Base-by-base conservation (phyloP, 805 yeast species). In the Yamadazyma sp. region DNA sequence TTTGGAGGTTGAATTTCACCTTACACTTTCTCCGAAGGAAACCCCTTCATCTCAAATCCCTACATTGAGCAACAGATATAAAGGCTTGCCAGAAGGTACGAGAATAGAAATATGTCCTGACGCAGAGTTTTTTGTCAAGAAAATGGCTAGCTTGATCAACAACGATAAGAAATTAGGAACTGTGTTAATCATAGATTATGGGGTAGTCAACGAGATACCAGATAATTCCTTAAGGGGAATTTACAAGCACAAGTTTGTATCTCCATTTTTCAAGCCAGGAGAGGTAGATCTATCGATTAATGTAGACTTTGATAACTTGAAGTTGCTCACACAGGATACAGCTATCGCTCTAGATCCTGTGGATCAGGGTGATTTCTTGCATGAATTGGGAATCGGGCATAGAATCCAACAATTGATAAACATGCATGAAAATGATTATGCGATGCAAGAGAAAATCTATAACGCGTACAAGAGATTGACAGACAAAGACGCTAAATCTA, bases 201-300 rank as follows among this genome's bases (percentile, higher is more conserved):
- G 95, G 0, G 75, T 83, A 3, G 62, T 67, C 6, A 58, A 61
- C 3, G 74, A 77, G 0, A 67, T 84, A 10, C 95, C 95, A 2
- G 73, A 75, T n/a, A 78, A 82, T 49, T 70, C 89, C 0, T 66
- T 87, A 23, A 67, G 95, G 22, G 95, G 88, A 0, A 85, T 87
- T 44, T 70, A 73, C 48, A 65, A 77, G 46, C 95, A 87, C 56
- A 74, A 76, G 47, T 73, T 86, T 50, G 90, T 83, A 0, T 76
- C 81, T 15, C 95, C 95, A 1, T 82, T 84, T 42, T 66, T 57
- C n/a, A 68, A 70, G 10, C 93, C 93, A 0, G 95, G 95, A 1
- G 74, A 77, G 23, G 90, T 84, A 3, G 95, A 87, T 61, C 64
- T 87, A 20, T 84, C 95, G 0, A 81, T 83, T 0, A 95, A 87